A percentile compares a stretch with the other conserved stretches of the same genome.
These are phyloP conservation scores for Calycina herbarum DNA, from an alignment of 2,329 filamentous ascomycete species.

Conservation along the genomic window DNA sequence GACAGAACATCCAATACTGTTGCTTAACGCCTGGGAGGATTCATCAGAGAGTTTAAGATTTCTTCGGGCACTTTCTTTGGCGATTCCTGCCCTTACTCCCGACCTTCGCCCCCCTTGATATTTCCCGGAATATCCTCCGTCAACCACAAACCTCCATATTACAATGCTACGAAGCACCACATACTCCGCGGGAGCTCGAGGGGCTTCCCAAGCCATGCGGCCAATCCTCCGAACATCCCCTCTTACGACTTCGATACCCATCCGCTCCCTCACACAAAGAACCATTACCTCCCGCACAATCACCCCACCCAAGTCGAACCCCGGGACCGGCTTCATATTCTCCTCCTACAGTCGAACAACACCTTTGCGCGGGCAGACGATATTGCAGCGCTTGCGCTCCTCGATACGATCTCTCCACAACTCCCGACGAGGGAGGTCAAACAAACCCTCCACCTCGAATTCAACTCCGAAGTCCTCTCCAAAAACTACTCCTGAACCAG, in stretches of 20 bases:
- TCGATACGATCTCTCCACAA: constrained; percentile 29
- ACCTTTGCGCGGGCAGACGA: constrained; percentile 16
- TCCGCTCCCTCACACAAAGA: constrained; percentile 19
- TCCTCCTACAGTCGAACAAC: constrained; percentile 22
- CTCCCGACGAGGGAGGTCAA: constrained; percentile 19
- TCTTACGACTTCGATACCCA: constrained; percentile 10
- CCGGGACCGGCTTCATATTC: constrained; percentile 28
- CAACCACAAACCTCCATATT: not conserved
- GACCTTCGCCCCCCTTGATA: not conserved
- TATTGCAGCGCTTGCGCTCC: constrained; percentile 29
- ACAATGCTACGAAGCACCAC: constrained; percentile 29
- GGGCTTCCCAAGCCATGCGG: constrained; percentile 21
- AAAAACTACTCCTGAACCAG: constrained; percentile 20
- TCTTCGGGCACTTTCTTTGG: not conserved
- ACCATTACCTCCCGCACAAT: constrained; percentile 16
- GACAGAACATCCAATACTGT: not conserved
- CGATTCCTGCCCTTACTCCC: not conserved
- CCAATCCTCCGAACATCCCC: constrained; percentile 11
- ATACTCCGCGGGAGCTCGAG: constrained; percentile 20
- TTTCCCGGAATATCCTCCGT: not conserved
- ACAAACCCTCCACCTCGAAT: constrained; percentile 20
- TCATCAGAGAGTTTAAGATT: not conserved
- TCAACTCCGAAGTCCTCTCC: constrained; percentile 19
- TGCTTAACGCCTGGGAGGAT: not conserved
- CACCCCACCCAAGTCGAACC: constrained; percentile 18